A percentile compares a stretch with the other conserved stretches of the same genome.
Evolutionary conservation across 345 rosid genomes (phyloP).

Genomic region (Chamaenerion angustifolium): DNA sequence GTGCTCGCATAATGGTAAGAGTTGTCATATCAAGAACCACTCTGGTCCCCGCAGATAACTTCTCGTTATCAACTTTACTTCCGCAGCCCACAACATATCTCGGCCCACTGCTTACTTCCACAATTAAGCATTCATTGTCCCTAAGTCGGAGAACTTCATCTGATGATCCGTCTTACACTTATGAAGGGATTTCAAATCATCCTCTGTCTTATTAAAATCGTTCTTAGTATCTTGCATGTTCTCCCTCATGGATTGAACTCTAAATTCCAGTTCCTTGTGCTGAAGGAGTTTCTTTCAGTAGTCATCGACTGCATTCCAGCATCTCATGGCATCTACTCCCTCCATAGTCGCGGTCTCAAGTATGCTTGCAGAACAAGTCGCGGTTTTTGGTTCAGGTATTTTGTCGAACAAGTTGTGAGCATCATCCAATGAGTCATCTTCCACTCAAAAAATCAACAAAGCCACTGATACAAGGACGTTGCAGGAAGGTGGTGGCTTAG

Average conservation of each 20-base stretch:
- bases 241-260: conserved; percentile 78
- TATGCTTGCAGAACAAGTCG: too few relatives aligned
- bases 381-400: too few relatives aligned
- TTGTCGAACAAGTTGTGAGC: too few relatives aligned
- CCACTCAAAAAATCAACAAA: too few relatives aligned
- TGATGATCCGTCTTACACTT: conserved; percentile 96
- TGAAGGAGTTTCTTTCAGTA: conserved; percentile 87
- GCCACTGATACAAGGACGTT: too few relatives aligned
- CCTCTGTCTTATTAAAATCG: conserved; percentile 94
- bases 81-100: conserved; percentile 97
- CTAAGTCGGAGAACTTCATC: conserved; percentile 94
- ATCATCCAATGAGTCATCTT: too few relatives aligned
- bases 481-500: too few relatives aligned
- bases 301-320: conserved; percentile 48
- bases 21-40: conserved; percentile 75
- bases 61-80: conserved; percentile 88
- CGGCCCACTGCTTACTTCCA: conserved; percentile 90
- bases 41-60: conserved; percentile 73
- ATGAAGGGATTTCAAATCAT: conserved; percentile 97
- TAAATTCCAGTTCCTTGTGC: conserved; percentile 74
- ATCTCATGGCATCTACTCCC: conserved; percentile 54
- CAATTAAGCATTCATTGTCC: conserved; percentile 89
- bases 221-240: conserved; percentile 68
- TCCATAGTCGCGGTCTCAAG: conserved; percentile 21
- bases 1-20: conserved; percentile 70